Evolutionary conservation across 1,284 basidiomycete species (phyloP).

Genomic region (Ceratobasidium sp.): DNA sequence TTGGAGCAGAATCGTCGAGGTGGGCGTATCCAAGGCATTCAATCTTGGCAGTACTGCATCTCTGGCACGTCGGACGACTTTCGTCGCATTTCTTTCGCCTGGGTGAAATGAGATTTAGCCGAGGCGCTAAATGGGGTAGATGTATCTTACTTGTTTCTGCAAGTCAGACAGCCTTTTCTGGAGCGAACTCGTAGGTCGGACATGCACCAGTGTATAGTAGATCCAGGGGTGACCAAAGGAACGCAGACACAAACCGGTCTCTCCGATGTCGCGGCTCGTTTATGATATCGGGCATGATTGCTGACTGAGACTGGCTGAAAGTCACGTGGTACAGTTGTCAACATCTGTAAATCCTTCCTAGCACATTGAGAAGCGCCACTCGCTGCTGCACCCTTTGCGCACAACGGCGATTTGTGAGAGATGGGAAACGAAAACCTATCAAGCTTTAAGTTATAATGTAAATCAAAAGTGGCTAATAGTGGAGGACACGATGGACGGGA

Average conservation of each 20-base stretch:
- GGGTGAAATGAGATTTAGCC: background rate
- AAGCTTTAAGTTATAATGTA: too few species aligned
- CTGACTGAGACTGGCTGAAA: background rate
- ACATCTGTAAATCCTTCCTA: background rate
- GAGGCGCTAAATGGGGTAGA: background rate
- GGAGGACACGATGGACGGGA: too few species aligned
- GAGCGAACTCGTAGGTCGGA: slow-evolving; percentile 1
- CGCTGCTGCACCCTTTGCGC: too few species aligned
- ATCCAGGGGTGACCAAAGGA: background rate
- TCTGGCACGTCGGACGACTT: background rate
- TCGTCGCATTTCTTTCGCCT: slow-evolving; percentile 30
- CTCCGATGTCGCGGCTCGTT: background rate
- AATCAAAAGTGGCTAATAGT: too few species aligned
- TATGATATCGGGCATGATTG: background rate
- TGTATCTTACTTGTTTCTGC: slow-evolving; percentile 13
- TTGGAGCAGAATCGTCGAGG: background rate
- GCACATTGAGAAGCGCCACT: too few species aligned
- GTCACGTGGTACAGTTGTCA: background rate
- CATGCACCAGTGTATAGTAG: background rate
- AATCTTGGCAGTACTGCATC: slow-evolving; percentile 1
- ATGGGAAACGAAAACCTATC: too few species aligned
- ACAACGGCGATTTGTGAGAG: too few species aligned
- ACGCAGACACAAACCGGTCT: background rate
- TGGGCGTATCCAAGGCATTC: slow-evolving; percentile 17
- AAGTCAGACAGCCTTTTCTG: slow-evolving; percentile 28